Evolutionary conservation across 805 yeast genomes (phyloP), one percentile per base, ranked within the genome.

Genomic region (Naumovozyma castellii): DNA sequence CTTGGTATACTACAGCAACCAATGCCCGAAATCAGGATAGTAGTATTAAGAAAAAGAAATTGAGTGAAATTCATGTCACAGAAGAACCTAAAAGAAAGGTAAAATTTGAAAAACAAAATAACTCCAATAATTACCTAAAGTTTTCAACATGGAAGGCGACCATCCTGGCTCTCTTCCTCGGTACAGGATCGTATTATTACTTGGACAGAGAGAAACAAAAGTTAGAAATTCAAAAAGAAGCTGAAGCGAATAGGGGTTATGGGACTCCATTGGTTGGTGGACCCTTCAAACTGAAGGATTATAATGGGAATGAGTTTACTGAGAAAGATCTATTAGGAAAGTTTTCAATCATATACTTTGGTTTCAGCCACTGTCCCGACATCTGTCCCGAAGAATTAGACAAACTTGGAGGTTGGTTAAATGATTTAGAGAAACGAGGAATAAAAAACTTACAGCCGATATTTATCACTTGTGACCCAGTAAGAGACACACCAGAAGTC

Each of bases 371-470:
- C 64, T 90, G 98, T 65, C 98, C 98, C 9, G 98, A 90, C 63
- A 86, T 90, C 37, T 90, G 98, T 62, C 98, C 98, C 5, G 97
- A 92, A 59, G 98, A 90, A 61, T 73, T 90, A 44, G 98, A 90
- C 59, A 85, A 88, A 56, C 69, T 92, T 56, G 86, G 94, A 3
- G 69, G 65, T 38, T 74, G 66, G 71, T 67, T 74, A 53, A 74
- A 72, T 45, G 73, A 70, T 34, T 68, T 88, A 54, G 78, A 81
- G 56, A 56, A 59, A 30, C 69, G 75, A 39, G 68, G 71, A 10
- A 71, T 79, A 43, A 38, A 33, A 5, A 68, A 75, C 36, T 56
- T 90, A 38, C 94, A 83, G 62, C 95, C 97, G 0, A 65, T 90
- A 16, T 90, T 90, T 61, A 80, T 90, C 47, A 88, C 97, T 5